Evolutionary conservation across 2,329 filamentous ascomycete species (phyloP), one percentile per base, ranked within the genome.

Genomic region (Fusarium sublunatum): DNA sequence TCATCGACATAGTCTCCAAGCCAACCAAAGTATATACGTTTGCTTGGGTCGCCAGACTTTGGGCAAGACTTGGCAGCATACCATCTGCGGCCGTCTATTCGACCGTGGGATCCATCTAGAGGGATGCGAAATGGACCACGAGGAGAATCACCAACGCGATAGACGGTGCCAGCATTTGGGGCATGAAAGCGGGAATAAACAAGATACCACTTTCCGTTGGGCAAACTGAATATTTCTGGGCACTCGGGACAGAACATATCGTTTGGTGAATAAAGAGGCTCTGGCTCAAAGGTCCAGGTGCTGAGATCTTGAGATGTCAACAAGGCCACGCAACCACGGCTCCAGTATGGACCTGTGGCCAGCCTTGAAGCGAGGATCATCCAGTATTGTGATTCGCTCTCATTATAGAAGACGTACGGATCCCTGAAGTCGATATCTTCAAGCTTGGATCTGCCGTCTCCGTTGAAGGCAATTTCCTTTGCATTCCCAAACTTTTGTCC

Each of bases 241-340:
- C 75, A 77, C 44, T 77, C 75, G 5, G 75, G 75, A 41, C 73
- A 76, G 53, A 76, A 71, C 49, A 76, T 61, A 53, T 77, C 74
- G 53, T 71, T 75, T 28, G 75, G 75, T 0, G 73, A 64, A 50
- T 73, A 74, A 1, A 77, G 63, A 3, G 74, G 74, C 48, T 74
- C 64, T 12, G 69, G 65, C 24, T 70, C 67, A 12, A 73, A 61
- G 0, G 64, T 67, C 75, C 75, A 77, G n/a, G 42, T 48, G 2
- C 73, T 64, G 10, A 77, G 67, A 53, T 76, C 68, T 1, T 61
- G 40, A 2, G 75, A 77, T 1, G 73, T 77, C n/a, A 77, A 61
- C 4, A 77, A 65, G 7, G 73, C 75, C 13, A 77, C 61, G 58
- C 74, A 76, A 13, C 75, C 75, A 10, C 75, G 68, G 13, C 64